Conservation (phyloP, 176 grass and related monocot species). For the Zea luxurians region DNA sequence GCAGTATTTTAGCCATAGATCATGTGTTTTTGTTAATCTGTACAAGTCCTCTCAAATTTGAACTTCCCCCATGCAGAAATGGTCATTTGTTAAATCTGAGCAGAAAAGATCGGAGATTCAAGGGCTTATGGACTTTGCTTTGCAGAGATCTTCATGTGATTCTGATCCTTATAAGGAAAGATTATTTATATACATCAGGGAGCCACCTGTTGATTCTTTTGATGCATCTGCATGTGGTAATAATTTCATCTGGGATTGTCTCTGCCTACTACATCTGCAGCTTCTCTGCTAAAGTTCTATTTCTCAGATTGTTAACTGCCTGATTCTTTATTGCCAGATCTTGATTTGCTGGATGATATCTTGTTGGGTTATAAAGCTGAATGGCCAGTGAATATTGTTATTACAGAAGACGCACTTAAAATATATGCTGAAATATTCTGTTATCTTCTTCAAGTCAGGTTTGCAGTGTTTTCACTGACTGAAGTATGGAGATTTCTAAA, state of each 20-base stretch:
- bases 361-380: constrained; percentile 92
- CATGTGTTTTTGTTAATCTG: constrained; percentile 21
- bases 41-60: constrained; percentile 32
- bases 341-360: constrained; percentile 69
- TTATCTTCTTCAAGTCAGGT: constrained; percentile 81
- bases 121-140: constrained; percentile 81
- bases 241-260: constrained; percentile 30
- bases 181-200: constrained; percentile 76
- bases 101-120: constrained; percentile 81
- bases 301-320: constrained; percentile 16
- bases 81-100: constrained; percentile 59
- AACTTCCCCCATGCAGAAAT: constrained; percentile 54
- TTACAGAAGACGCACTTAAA: constrained; percentile 76
- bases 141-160: constrained; percentile 91
- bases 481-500: constrained; percentile 79
- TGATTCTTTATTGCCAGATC: constrained; percentile 54
- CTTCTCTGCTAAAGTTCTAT: constrained; percentile 8
- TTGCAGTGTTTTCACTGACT: constrained; percentile 76
- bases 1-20: constrained; percentile 7
- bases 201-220: constrained; percentile 41
- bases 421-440: constrained; percentile 95
- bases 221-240: constrained; percentile 59
- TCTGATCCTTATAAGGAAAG: constrained; percentile 80
- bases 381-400: constrained; percentile 90
- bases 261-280: constrained; percentile 1